Percentiles rank a stretch among this genome's conserved stretches.
These are phyloP conservation scores for Volvox africanus DNA, from an alignment of 139 green algal genomes.

Conservation along the genomic window DNA sequence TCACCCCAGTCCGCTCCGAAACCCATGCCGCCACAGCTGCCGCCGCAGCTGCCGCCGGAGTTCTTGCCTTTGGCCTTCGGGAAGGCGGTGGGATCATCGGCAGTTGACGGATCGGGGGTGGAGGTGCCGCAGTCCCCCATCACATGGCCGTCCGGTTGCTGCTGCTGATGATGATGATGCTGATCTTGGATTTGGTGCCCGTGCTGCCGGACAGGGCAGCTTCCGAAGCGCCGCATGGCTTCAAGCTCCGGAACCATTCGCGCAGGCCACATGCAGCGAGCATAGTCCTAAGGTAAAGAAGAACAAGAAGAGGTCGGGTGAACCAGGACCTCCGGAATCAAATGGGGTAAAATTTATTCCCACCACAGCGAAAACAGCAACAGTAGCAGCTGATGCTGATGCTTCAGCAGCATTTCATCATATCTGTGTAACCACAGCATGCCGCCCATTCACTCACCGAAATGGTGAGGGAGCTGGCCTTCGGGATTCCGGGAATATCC, in stretches of 20 bases:
- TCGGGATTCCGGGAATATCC: slow-evolving; percentile 60
- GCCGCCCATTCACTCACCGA: slow-evolving; percentile 10
- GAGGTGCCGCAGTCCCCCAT: background rate
- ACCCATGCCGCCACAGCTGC: background rate
- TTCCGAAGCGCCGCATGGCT: background rate
- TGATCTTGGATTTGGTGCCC: background rate
- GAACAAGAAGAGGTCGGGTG: background rate
- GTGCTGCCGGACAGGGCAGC: background rate
- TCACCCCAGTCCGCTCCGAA: background rate
- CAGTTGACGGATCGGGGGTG: too few relatives aligned
- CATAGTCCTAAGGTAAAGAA: slow-evolving; percentile 39
- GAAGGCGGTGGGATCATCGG: too few relatives aligned
- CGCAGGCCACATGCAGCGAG: slow-evolving; percentile 36
- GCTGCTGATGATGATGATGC: background rate
- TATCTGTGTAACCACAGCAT: too few relatives aligned
- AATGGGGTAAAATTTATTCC: background rate
- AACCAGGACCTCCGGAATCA: background rate
- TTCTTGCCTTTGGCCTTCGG: background rate
- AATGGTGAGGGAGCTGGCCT: slow-evolving; percentile 46
- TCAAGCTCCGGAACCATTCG: background rate
- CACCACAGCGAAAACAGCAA: too few relatives aligned
- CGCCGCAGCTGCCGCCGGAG: background rate
- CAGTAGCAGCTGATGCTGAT: too few relatives aligned
- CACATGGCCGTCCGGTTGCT: background rate
- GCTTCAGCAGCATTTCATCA: too few relatives aligned